Percentiles rank a stretch among this genome's conserved stretches.
Evolutionary conservation across 1,284 basidiomycete genomes (phyloP).

Genomic region (Mycena sp.): DNA sequence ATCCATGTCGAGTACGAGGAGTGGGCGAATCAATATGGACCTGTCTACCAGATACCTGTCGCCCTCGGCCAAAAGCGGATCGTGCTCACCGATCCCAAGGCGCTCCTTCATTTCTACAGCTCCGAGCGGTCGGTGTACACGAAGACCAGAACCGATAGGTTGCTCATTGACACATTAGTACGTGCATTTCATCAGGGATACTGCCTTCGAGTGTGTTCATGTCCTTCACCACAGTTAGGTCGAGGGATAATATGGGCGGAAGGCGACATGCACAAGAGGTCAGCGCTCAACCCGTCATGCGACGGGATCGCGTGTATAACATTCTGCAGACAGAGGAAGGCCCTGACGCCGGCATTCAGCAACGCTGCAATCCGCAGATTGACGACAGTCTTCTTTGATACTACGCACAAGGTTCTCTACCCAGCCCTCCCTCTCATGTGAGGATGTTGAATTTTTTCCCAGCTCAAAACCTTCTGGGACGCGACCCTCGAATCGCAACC

Average conservation of each 20-base stretch:
- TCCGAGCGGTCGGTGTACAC: constrained; percentile 60
- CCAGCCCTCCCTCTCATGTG: background rate
- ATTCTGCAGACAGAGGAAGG: constrained; percentile 52
- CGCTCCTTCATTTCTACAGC: constrained; percentile 59
- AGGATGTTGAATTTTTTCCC: background rate
- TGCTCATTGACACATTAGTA: constrained; percentile 54
- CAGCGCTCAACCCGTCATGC: background rate
- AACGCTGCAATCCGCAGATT: constrained; percentile 49
- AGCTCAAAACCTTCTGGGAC: constrained; percentile 65
- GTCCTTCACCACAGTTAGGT: constrained; percentile 50
- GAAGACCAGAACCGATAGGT: constrained; percentile 46
- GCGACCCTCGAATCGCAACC: constrained; percentile 46
- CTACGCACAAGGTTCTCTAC: constrained; percentile 62
- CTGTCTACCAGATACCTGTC: constrained; percentile 52
- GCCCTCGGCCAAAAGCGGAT: constrained; percentile 51
- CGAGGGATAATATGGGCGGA: constrained; percentile 60
- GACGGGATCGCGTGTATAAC: too few relatives aligned
- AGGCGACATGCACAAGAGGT: constrained; percentile 58
- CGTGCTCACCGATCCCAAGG: constrained; percentile 63
- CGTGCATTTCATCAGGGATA: constrained; percentile 28
- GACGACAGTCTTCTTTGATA: constrained; percentile 52
- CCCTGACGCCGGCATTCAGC: constrained; percentile 52
- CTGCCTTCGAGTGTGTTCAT: too few relatives aligned
- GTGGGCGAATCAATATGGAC: constrained; percentile 59
- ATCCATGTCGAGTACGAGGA: constrained; percentile 46